Conservation (phyloP, 2,329 filamentous ascomycete genomes). For the Chaetomium olivaceum region DNA sequence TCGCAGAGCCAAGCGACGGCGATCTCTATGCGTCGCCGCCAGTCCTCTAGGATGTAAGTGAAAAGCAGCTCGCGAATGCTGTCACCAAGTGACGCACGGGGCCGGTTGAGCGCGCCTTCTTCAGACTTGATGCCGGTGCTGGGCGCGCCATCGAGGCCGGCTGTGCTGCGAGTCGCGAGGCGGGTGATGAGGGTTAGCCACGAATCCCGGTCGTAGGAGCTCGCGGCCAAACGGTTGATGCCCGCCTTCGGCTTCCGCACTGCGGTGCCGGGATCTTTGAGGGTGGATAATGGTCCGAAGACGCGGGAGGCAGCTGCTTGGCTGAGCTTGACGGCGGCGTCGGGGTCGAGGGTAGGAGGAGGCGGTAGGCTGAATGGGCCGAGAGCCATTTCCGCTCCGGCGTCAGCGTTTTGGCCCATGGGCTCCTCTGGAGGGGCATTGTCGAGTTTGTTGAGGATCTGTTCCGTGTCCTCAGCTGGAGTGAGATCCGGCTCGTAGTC, state of each 20-base stretch:
- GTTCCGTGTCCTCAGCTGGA: slow-evolving; percentile 73
- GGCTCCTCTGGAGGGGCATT: slow-evolving; percentile 60
- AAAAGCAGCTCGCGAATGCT: slow-evolving; percentile 79
- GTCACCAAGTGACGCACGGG: slow-evolving; percentile 57
- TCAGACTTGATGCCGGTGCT: slow-evolving; percentile 55
- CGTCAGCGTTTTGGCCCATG: slow-evolving; percentile 45
- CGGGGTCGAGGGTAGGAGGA: slow-evolving; percentile 70
- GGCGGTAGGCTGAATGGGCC: slow-evolving; percentile 78
- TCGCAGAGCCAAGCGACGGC: slow-evolving; percentile 94
- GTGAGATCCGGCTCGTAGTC: slow-evolving; percentile 88
- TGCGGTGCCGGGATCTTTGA: slow-evolving; percentile 65
- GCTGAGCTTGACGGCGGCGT: slow-evolving; percentile 72
- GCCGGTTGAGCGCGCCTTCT: slow-evolving; percentile 39
- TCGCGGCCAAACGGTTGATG: slow-evolving; percentile 81
- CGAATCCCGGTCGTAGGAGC: slow-evolving; percentile 79
- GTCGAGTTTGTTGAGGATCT: slow-evolving; percentile 76
- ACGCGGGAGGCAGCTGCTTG: slow-evolving; percentile 74
- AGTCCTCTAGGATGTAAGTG: slow-evolving; percentile 87
- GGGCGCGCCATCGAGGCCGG: slow-evolving; percentile 62
- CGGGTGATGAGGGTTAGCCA: slow-evolving; percentile 89
- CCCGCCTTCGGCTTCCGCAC: slow-evolving; percentile 67
- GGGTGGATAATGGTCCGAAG: slow-evolving; percentile 71
- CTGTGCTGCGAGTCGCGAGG: slow-evolving; percentile 75
- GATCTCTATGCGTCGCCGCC: slow-evolving; percentile 82
- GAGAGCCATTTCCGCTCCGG: slow-evolving; percentile 56